A percentile compares a stretch with the other conserved stretches of the same genome.
phyloP scores from a whole-genome alignment of 2,329 filamentous ascomycete species.

The Fusarium sp. region DNA sequence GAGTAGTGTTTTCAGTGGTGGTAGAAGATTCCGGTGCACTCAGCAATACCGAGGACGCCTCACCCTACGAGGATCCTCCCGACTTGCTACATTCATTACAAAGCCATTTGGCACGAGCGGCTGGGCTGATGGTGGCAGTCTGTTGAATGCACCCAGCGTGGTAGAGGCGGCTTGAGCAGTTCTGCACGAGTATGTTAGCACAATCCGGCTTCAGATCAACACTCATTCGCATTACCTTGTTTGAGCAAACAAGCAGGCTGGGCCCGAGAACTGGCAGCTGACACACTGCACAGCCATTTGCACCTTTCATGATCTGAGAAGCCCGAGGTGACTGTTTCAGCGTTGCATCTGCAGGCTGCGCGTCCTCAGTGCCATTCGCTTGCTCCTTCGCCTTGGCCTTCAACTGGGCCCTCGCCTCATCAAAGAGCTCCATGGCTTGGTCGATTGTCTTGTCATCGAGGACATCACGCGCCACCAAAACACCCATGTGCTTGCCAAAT shows the following conservation, averaged over 20 bases:
- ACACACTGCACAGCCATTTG: conserved; percentile 61
- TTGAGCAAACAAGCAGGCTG: conserved; percentile 61
- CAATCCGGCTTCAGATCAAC: not conserved
- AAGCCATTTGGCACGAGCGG: conserved; percentile 54
- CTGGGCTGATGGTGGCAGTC: conserved; percentile 51
- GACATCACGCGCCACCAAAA: conserved; percentile 62
- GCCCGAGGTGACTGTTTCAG: conserved; percentile 47
- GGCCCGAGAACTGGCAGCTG: conserved; percentile 61
- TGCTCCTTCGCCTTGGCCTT: conserved; percentile 20
- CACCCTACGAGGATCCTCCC: conserved; percentile 43
- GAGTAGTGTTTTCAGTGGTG: not conserved
- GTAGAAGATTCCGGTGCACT: not conserved
- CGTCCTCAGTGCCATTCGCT: conserved; percentile 19
- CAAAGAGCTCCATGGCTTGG: conserved; percentile 57
- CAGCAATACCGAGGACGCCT: conserved; percentile 30
- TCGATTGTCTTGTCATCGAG: conserved; percentile 59
- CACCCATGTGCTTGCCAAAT: conserved; percentile 66
- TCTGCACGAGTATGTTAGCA: conserved; percentile 48
- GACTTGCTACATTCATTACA: conserved; percentile 56
- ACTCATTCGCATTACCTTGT: conserved; percentile 55
- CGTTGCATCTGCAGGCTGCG: conserved; percentile 21
- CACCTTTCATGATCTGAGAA: conserved; percentile 55
- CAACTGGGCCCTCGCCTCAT: conserved; percentile 53
- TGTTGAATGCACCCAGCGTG: conserved; percentile 60
- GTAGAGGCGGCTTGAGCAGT: conserved; percentile 59